Evolutionary conservation across 1,284 basidiomycete genomes (phyloP).

Genomic region (Veloboletus limbatus): DNA sequence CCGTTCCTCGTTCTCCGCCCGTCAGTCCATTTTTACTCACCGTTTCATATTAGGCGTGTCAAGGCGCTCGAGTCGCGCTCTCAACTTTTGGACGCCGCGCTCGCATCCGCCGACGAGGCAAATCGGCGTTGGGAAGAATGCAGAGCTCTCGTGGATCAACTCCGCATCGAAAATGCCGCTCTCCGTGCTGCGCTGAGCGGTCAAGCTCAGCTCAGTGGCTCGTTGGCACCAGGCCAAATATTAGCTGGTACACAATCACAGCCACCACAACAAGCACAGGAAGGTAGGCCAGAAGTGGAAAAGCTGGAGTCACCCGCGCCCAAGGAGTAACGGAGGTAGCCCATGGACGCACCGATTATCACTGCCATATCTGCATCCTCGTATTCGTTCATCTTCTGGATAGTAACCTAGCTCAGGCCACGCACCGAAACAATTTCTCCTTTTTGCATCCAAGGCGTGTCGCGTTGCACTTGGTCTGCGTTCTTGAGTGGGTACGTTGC

Average conservation of each 20-base stretch:
- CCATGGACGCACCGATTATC: background rate
- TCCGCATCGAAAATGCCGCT: constrained; percentile 76
- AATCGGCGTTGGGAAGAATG: constrained; percentile 85
- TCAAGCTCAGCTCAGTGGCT: constrained; percentile 38
- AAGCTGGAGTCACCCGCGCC: constrained; percentile 23
- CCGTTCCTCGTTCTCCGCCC: constrained; percentile 2
- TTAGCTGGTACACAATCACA: constrained; percentile 22
- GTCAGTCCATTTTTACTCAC: constrained; percentile 10
- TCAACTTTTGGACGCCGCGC: constrained; percentile 74
- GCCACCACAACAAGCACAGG: constrained; percentile 25
- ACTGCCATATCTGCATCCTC: constrained; percentile 4
- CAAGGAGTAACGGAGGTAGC: constrained; percentile 21
- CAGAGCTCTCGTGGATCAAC: constrained; percentile 74
- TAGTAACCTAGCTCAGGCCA: constrained; percentile 10
- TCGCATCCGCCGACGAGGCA: constrained; percentile 79
- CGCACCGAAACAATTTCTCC: constrained; percentile 16
- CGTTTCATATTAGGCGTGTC: constrained; percentile 57
- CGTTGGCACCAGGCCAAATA: constrained; percentile 28
- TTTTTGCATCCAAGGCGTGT: constrained; percentile 11
- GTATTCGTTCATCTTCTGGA: constrained; percentile 6
- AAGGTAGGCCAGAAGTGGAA: constrained; percentile 28
- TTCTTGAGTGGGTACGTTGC: background rate
- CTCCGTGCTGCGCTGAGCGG: constrained; percentile 45
- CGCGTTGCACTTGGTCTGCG: constrained; percentile 8
- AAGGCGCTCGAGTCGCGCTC: constrained; percentile 81